These are phyloP conservation scores for Coccomyxa sp. DNA, from an alignment of 139 green algal species.

Conservation along the genomic window DNA sequence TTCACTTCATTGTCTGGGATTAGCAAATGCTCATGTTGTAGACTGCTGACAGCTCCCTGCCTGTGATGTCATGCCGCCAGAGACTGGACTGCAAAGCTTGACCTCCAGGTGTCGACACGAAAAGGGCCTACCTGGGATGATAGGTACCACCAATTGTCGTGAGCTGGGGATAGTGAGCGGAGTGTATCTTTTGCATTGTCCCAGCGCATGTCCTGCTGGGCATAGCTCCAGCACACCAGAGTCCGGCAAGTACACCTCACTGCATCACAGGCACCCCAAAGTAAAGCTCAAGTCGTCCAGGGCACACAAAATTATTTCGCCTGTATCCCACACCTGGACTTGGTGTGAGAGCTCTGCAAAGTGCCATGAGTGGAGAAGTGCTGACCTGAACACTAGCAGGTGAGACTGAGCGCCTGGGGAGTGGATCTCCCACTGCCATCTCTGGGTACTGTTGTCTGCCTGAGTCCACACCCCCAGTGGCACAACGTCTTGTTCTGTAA, in stretches of 20 bases:
- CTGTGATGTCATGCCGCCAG: not conserved
- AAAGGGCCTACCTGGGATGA: not conserved
- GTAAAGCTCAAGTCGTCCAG: not conserved
- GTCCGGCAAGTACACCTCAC: not conserved
- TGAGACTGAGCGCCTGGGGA: not conserved
- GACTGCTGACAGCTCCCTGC: not conserved
- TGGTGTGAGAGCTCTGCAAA: not conserved
- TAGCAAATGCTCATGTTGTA: not conserved
- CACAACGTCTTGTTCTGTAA: not conserved
- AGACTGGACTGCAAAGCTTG: not conserved
- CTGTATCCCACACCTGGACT: not conserved
- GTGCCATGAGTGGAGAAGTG: not conserved
- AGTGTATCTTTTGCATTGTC: not conserved
- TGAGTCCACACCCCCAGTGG: not conserved
- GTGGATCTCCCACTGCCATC: not conserved
- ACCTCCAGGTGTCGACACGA: no score
- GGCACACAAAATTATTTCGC: not conserved
- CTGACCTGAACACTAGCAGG: not conserved
- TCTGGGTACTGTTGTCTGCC: not conserved
- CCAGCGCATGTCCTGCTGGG: not conserved
- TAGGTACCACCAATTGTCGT: not conserved
- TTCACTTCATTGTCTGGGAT: not conserved
- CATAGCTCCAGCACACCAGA: not conserved
- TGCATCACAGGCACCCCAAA: not conserved
- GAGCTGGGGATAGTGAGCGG: not conserved